phyloP scores from a whole-genome alignment of 1,284 basidiomycete genomes.

The Pascua sp. region DNA sequence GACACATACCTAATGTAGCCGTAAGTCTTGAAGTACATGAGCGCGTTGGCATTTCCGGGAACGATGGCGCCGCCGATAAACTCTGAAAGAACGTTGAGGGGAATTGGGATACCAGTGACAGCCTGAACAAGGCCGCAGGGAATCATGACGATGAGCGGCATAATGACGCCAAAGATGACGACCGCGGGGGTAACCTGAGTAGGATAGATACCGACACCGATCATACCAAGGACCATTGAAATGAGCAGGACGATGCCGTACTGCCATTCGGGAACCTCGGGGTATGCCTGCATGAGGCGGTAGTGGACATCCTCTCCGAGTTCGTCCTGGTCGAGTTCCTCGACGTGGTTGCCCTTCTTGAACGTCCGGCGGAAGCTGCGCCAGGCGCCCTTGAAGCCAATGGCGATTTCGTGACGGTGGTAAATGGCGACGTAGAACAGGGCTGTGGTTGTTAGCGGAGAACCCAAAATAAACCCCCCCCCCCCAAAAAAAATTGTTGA shows the following conservation, averaged over 20 bases:
- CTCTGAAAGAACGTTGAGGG: slow-evolving; percentile 56
- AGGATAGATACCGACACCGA: slow-evolving; percentile 53
- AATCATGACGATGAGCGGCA: slow-evolving; percentile 23
- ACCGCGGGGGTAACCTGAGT: slow-evolving; percentile 64
- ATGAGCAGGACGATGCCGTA: slow-evolving; percentile 61
- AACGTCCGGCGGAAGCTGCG: slow-evolving; percentile 18
- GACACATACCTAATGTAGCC: slow-evolving; percentile 55
- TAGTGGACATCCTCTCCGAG: slow-evolving; percentile 33
- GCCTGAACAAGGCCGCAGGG: slow-evolving; percentile 56
- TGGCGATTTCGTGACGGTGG: slow-evolving; percentile 48
- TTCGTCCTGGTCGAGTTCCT: slow-evolving; percentile 19
- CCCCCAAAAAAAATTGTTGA: neutral
- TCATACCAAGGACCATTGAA: slow-evolving; percentile 55
- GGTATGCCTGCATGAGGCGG: slow-evolving; percentile 53
- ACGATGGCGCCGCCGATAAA: slow-evolving; percentile 58
- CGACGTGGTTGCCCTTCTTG: slow-evolving; percentile 6
- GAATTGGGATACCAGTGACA: slow-evolving; percentile 57
- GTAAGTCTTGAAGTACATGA: slow-evolving; percentile 62
- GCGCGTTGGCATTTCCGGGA: slow-evolving; percentile 58
- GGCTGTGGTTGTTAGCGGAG: slow-evolving; percentile 50
- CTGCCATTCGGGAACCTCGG: slow-evolving; percentile 75
- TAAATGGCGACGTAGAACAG: slow-evolving; percentile 44
- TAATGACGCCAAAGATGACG: slow-evolving; percentile 29
- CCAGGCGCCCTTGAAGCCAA: slow-evolving; percentile 38
- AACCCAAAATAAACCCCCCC: slow-evolving; percentile 1